Base-by-base conservation (phyloP, 371 early-diverging fungal genomes). In the Coemansia sp. region DNA sequence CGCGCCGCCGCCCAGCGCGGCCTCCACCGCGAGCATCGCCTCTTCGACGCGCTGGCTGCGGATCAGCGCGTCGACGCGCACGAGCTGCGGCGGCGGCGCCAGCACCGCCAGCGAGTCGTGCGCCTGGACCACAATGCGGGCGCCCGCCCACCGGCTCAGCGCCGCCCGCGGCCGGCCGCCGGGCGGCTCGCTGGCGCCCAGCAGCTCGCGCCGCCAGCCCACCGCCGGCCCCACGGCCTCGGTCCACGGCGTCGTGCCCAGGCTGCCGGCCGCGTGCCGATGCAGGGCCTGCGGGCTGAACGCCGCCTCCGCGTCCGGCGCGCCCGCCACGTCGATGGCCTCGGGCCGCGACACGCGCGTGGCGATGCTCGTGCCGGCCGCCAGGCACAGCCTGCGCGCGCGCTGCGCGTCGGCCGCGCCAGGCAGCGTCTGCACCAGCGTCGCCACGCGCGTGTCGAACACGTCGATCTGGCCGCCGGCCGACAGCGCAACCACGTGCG, bases 1-100 rank as follows among this genome's bases (percentile, higher is more conserved):
- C 2, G 57, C 41, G 9, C 43, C 62, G 3, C 50, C 10, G 34
- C 53, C 42, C 34, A 65, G 51, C 3, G 69, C 63, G 11, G 40
- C n/a, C 10, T 78, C 74, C 10, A 75, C 65, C 1, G 40, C 36
- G 5, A 43, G 14, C 48, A 78, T 34, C 2, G 78, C 78, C 10
- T 78, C 78, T 12, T 78, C 79, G n/a, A 78, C 30, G 11, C 76
- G 62, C 52, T 57, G 65, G 11, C 36, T 60, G 14, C 20, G 38
- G 4, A 78, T 30, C 16, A 78, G 49, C 34, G 42, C 16, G 34
- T 59, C 61, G 2, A 79, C 59, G 11, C 38, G 61, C 42, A 62
- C 33, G 2, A 78, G 63, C 57, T 31, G 61, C 16, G 78, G 72
- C 55, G 48, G 57, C 9, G 42, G 51, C 1, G 63, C 66, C 58